Percentiles rank a stretch among this genome's conserved stretches.
phyloP scores from a whole-genome alignment of 768 basidiomycete species.

The Paxillus involutus region DNA sequence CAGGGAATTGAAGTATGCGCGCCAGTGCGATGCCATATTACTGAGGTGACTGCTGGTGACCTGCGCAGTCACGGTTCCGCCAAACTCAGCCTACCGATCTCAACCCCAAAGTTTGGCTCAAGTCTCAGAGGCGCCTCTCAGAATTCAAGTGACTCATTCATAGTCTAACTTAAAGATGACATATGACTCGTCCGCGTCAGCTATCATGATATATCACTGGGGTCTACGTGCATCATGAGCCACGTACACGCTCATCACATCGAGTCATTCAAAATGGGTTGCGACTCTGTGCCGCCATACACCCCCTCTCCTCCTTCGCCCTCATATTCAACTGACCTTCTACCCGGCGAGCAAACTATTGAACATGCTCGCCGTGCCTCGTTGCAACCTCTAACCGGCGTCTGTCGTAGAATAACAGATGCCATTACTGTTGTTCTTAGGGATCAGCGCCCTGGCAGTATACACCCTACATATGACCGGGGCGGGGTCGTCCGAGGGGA shows the following conservation, averaged over 20 bases:
- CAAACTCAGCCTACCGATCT: too few relatives aligned
- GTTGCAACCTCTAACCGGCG: constrained; percentile 9
- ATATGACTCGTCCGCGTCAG: too few relatives aligned
- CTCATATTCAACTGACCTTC: constrained; percentile 51
- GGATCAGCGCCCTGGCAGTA: constrained; percentile 21
- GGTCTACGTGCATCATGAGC: not conserved
- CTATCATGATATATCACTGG: too few relatives aligned
- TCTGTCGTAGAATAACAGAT: constrained; percentile 32
- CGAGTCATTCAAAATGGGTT: constrained; percentile 4
- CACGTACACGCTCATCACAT: not conserved
- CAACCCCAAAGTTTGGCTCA: too few relatives aligned
- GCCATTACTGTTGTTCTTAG: constrained; percentile 22
- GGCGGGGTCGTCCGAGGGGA: constrained; percentile 24
- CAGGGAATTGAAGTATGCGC: too few relatives aligned
- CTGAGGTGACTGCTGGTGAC: too few relatives aligned
- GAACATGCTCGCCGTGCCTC: constrained; percentile 37
- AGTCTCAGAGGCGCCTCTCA: too few relatives aligned
- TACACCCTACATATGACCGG: constrained; percentile 21
- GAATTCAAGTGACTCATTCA: too few relatives aligned
- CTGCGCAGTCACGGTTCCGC: too few relatives aligned
- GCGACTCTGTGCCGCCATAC: constrained; percentile 45
- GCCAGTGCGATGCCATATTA: too few relatives aligned
- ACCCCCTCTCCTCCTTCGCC: constrained; percentile 54
- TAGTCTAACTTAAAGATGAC: too few relatives aligned
- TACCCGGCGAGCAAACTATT: constrained; percentile 49